Conservation (phyloP, 2,329 filamentous ascomycete genomes). For the Fusarium nisikadoi region DNA sequence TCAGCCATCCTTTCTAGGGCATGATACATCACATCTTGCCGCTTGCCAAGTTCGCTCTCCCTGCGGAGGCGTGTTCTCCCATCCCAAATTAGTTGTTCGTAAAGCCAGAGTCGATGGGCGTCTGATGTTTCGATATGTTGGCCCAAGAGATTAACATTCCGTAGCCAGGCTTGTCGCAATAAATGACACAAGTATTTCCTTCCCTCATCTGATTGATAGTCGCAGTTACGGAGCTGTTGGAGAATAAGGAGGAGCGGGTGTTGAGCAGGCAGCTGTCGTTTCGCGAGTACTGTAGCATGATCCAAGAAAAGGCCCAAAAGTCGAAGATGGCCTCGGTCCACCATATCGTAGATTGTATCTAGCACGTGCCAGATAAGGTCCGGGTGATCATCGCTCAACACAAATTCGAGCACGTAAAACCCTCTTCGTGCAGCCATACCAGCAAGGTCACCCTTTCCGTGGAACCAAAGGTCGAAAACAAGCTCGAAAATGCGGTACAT, state of each 20-base stretch:
- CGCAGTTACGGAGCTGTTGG: conserved; percentile 46
- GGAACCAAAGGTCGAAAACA: conserved; percentile 51
- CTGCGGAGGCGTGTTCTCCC: conserved; percentile 50
- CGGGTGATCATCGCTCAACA: conserved; percentile 51
- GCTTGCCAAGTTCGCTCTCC: conserved; percentile 46
- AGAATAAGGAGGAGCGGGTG: conserved; percentile 51
- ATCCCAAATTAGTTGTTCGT: conserved; percentile 54
- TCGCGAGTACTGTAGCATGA: conserved; percentile 46
- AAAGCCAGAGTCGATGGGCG: conserved; percentile 50
- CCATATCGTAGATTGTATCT: conserved; percentile 54
- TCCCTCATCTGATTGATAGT: conserved; percentile 47
- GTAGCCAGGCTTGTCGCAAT: conserved; percentile 51
- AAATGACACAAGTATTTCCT: conserved; percentile 48
- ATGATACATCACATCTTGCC: conserved; percentile 44
- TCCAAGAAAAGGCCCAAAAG: conserved; percentile 50
- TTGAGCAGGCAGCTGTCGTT: conserved; percentile 44
- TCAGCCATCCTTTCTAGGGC: conserved; percentile 45
- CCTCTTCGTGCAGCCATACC: conserved; percentile 51
- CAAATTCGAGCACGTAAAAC: conserved; percentile 51
- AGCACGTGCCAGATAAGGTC: conserved; percentile 53
- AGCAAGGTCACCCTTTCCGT: conserved; percentile 50
- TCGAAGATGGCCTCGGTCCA: conserved; percentile 49
- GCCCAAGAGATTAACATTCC: conserved; percentile 50
- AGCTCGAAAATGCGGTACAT: conserved; percentile 55
- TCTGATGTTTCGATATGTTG: conserved; percentile 46